phyloP scores from a whole-genome alignment of 2,329 filamentous ascomycete genomes.

The Penicillium sp. region DNA sequence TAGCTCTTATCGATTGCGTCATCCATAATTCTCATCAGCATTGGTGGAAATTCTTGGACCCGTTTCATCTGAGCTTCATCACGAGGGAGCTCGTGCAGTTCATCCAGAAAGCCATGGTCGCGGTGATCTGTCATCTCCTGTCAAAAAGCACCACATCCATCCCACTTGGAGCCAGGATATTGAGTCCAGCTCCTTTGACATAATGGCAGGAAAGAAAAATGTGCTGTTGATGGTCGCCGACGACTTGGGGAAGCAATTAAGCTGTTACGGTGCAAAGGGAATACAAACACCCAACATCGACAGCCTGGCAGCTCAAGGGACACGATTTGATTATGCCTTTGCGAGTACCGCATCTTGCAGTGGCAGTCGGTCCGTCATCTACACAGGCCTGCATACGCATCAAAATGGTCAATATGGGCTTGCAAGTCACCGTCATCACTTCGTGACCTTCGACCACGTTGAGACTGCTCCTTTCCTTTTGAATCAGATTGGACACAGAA shows the following conservation, averaged over 20 bases:
- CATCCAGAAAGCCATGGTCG: no score
- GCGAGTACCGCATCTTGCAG: conserved; percentile 49
- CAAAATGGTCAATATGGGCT: conserved; percentile 54
- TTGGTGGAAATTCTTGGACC: neutral
- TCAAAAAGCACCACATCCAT: no score
- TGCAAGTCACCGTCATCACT: conserved; percentile 42
- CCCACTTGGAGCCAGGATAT: no score
- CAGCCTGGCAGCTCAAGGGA: conserved; percentile 41
- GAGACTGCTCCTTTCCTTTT: conserved; percentile 47
- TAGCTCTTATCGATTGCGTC: neutral
- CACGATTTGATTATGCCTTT: conserved; percentile 37
- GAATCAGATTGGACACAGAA: conserved; percentile 45
- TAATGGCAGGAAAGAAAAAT: conserved; percentile 27
- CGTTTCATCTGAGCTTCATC: neutral
- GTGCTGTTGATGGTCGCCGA: conserved; percentile 48
- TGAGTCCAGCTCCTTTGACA: neutral
- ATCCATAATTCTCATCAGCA: neutral
- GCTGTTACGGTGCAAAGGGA: conserved; percentile 36
- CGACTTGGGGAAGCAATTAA: conserved; percentile 45
- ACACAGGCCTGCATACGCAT: conserved; percentile 52
- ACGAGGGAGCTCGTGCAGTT: neutral
- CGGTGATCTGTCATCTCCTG: no score
- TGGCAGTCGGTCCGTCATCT: conserved; percentile 51
- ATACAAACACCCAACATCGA: conserved; percentile 47
- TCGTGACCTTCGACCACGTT: conserved; percentile 49